phyloP scores from a whole-genome alignment of 83 land plant genomes.

The Diphasiastrum complanatum region DNA sequence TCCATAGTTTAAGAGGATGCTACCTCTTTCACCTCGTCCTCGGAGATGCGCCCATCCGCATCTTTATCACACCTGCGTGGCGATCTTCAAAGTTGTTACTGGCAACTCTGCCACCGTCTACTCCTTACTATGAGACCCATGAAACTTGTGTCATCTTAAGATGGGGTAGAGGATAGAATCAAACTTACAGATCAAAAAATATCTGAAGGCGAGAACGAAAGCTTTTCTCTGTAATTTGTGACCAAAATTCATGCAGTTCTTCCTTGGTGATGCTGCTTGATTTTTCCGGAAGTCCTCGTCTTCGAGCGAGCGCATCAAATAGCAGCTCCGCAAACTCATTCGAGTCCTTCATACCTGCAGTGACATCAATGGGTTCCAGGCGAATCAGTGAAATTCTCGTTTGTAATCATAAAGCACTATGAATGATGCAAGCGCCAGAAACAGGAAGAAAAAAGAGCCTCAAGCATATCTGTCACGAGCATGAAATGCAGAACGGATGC shows the following conservation, averaged over 20 bases:
- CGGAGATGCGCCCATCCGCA: conserved; percentile 77
- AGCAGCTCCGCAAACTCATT: conserved; percentile 77
- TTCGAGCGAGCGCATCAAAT: conserved; percentile 64
- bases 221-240: conserved; percentile 76
- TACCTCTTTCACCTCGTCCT: conserved; percentile 85
- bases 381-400: too few relatives aligned
- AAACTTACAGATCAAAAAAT: conserved; percentile 77
- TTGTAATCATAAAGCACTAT: too few relatives aligned
- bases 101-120: neutral
- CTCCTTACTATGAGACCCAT: neutral
- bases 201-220: conserved; percentile 91
- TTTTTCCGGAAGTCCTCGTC: conserved; percentile 38
- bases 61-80: conserved; percentile 76
- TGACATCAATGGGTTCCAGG: too few relatives aligned
- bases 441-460: too few relatives aligned
- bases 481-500: too few relatives aligned
- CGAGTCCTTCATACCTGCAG: conserved; percentile 84
- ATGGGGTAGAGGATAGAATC: too few relatives aligned
- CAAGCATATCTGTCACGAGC: too few relatives aligned
- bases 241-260: conserved; percentile 82
- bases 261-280: conserved; percentile 59
- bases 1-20: too few relatives aligned
- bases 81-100: neutral
- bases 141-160: too few relatives aligned
- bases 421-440: too few relatives aligned